These are phyloP conservation scores for Tulasnella sp. DNA, from an alignment of 768 basidiomycete species.

Conservation along the genomic window DNA sequence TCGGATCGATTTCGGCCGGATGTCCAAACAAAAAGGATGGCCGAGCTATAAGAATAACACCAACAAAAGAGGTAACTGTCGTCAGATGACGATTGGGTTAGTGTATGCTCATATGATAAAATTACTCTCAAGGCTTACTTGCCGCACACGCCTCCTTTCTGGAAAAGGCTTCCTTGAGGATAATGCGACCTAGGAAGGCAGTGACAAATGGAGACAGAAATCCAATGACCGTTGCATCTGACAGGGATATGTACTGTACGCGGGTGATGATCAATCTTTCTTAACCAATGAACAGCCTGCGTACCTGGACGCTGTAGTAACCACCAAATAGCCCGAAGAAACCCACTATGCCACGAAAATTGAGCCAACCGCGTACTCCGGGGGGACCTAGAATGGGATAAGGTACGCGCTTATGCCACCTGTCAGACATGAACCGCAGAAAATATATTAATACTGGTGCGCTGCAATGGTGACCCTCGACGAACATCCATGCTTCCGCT, in stretches of 20 bases:
- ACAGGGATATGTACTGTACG: slow-evolving; percentile 27
- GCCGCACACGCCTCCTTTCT: slow-evolving; percentile 27
- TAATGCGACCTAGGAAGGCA: slow-evolving; percentile 26
- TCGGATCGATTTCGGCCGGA: background rate
- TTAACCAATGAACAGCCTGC: background rate
- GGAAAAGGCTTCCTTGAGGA: slow-evolving; percentile 23
- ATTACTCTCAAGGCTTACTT: background rate
- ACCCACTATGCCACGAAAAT: slow-evolving; percentile 12
- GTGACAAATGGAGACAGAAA: slow-evolving; percentile 27
- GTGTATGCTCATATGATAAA: too few relatives aligned
- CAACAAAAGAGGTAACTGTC: slow-evolving; percentile 25
- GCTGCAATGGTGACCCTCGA: background rate
- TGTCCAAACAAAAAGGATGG: slow-evolving; percentile 29
- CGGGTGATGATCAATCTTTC: background rate
- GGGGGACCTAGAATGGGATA: slow-evolving; percentile 30
- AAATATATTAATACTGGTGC: background rate
- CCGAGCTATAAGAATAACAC: slow-evolving; percentile 32
- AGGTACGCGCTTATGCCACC: slow-evolving; percentile 22
- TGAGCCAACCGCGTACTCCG: slow-evolving; percentile 18
- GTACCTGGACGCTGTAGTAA: slow-evolving; percentile 33
- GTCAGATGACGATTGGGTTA: background rate
- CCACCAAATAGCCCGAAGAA: slow-evolving; percentile 32
- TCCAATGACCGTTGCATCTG: slow-evolving; percentile 25
- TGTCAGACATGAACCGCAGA: background rate
- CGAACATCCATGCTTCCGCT: slow-evolving; percentile 28